phyloP scores from a whole-genome alignment of 306 rosid genomes.

The Vicia sativa region DNA sequence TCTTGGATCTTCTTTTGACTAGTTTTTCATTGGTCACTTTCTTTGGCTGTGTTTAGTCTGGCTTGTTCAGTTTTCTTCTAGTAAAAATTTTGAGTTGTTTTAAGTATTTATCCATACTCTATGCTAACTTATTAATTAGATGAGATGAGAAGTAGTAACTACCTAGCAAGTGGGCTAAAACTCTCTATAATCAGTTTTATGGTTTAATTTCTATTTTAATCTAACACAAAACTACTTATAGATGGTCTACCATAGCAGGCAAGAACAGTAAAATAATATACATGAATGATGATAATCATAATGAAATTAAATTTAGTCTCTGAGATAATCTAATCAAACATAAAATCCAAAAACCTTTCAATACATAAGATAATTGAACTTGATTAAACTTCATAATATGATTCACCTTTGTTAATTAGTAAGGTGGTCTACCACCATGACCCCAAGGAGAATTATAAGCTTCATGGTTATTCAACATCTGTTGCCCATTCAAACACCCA shows the following conservation, averaged over 20 bases:
- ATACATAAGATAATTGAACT: background rate
- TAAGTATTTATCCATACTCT: no score
- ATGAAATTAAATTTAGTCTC: background rate
- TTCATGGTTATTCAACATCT: conserved; percentile 59
- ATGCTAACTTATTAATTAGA: no score
- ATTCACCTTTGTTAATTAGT: conserved; percentile 25
- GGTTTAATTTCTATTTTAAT: no score
- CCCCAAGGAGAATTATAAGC: conserved; percentile 67
- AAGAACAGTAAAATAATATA: background rate
- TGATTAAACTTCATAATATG: background rate
- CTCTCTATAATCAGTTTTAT: background rate
- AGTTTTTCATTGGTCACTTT: no score
- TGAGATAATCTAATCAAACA: background rate
- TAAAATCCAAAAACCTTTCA: background rate
- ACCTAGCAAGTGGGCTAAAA: background rate
- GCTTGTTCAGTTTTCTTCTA: no score
- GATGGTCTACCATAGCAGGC: background rate
- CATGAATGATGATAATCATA: background rate
- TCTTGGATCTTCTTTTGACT: no score
- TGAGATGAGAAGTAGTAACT: background rate
- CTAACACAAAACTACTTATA: background rate
- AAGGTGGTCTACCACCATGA: conserved; percentile 65
- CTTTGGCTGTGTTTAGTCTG: no score
- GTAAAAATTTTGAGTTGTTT: no score
- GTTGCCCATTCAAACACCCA: conserved; percentile 56